Percentiles rank a stretch among this genome's conserved stretches.
Evolutionary conservation across 129 eudicot genomes (phyloP).

Genomic region (Mikania micrantha): DNA sequence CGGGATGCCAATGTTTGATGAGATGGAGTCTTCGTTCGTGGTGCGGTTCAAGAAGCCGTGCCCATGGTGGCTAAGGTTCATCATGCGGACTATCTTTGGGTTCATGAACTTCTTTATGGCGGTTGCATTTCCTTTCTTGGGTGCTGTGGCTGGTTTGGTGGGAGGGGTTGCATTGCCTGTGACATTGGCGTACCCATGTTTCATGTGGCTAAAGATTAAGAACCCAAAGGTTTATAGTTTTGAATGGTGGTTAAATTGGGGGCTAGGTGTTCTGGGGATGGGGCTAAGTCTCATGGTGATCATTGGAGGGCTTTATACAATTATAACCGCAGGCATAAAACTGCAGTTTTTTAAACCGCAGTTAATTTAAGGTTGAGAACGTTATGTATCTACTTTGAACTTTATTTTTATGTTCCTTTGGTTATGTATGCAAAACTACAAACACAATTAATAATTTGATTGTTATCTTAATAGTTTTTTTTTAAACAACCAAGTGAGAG

Average conservation of each 20-base stretch:
- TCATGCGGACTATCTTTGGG: conserved; percentile 49
- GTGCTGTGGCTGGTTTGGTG: conserved; percentile 49
- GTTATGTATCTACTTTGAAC: background rate
- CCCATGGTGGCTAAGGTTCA: conserved; percentile 66
- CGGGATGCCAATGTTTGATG: conserved; percentile 70
- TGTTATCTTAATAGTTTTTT: no score
- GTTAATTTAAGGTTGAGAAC: background rate
- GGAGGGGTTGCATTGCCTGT: conserved; percentile 64
- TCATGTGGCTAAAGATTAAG: conserved; percentile 66
- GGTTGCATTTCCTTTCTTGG: conserved; percentile 69
- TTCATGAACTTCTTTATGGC: conserved; percentile 48
- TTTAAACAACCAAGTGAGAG: no score
- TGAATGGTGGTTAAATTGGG: conserved; percentile 61
- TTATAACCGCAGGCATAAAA: conserved; percentile 49
- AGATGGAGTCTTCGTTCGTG: conserved; percentile 50
- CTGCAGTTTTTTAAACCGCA: conserved; percentile 58
- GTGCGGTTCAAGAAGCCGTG: conserved; percentile 46
- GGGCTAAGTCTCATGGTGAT: conserved; percentile 41
- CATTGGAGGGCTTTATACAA: conserved; percentile 55
- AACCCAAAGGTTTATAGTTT: conserved; percentile 44
- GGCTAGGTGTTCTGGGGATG: conserved; percentile 55
- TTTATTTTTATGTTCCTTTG: background rate
- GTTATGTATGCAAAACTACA: background rate
- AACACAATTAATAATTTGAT: background rate
- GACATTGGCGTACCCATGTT: conserved; percentile 74